These are phyloP conservation scores for Coemansia sp. DNA, from an alignment of 192 early-diverging fungal genomes.

Conservation along the genomic window DNA sequence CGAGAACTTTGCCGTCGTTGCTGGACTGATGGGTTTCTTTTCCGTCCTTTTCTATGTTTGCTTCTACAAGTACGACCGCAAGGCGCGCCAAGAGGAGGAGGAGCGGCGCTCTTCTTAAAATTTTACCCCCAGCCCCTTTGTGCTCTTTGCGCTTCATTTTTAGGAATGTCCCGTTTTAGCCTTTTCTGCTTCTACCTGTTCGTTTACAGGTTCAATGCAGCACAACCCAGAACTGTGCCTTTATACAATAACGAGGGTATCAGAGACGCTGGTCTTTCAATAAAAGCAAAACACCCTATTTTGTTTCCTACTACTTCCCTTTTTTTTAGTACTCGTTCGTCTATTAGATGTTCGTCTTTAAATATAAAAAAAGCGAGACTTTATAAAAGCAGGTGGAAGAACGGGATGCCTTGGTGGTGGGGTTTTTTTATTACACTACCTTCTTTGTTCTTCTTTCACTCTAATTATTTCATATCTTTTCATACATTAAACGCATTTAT, in stretches of 20 bases:
- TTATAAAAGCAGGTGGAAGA: background rate
- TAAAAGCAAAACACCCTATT: background rate
- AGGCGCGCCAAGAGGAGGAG: background rate
- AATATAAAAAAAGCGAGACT: background rate
- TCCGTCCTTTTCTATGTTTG: slow-evolving; percentile 26
- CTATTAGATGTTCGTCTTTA: background rate
- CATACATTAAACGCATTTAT: background rate
- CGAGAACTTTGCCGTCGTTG: slow-evolving; percentile 19
- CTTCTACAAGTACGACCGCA: slow-evolving; percentile 31
- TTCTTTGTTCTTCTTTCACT: background rate
- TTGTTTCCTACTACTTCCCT: background rate
- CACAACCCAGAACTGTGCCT: background rate
- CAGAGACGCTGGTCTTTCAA: background rate
- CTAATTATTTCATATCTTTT: background rate
- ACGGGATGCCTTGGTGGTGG: background rate
- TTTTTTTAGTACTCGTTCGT: background rate
- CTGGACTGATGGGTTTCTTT: slow-evolving; percentile 25
- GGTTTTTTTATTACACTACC: too few relatives aligned
- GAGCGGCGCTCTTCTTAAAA: background rate
- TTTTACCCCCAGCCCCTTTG: background rate
- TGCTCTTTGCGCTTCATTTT: background rate
- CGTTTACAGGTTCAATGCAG: background rate
- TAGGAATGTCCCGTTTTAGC: background rate
- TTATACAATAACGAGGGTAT: background rate
- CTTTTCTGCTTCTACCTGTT: background rate